Evolutionary conservation across 345 rosid genomes (phyloP), one percentile per base, ranked within the genome.

Genomic region (Pugionium dolabratum): DNA sequence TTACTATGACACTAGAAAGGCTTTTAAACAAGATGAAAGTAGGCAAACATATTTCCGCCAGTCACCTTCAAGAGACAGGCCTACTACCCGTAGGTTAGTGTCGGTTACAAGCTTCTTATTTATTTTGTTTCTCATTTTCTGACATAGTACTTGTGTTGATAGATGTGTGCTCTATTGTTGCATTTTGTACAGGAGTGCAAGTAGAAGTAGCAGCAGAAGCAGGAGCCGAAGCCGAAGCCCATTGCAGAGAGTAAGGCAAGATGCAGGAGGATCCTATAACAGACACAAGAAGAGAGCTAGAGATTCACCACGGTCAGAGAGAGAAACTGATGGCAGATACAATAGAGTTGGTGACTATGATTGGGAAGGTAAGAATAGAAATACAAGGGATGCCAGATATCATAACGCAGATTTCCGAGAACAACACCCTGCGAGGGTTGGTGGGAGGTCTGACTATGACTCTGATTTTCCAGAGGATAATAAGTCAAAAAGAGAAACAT

Each of bases 11-110:
- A 73, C 78, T 47, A 78, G 83, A 81, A 90, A 86, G 78, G 84
- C 97, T 43, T 90, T 90, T 71, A 96, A 87, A 64, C 84, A 80
- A 55, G 86, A 88, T 48, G 97, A 88, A 27, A 84, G 83, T 86
- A 84, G 88, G 62, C 87, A 82, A 59, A 83, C 74, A 44, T 81
- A 31, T 70, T 83, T 50, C 51, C 85, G 49, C 54, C 82, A 48
- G 27, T 92, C 98, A 31, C 87, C 97, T 53, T 82, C 64, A 41
- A 80, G 62, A 68, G 90, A 85, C 57, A 76, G 83, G 81, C 75
- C 73, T 61, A 74, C 86, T 69, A 67, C 75, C 47, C 80, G 69
- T 66, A 83, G 90, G 97, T 93, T 18, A 44, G 66, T 68, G 4
- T 68, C 56, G 0, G 9, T 60, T 70, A 39, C 57, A 25, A 7